Percentiles rank a stretch among this genome's conserved stretches.
Conservation (phyloP, 768 basidiomycete species). For the Podaxis sp. region DNA sequence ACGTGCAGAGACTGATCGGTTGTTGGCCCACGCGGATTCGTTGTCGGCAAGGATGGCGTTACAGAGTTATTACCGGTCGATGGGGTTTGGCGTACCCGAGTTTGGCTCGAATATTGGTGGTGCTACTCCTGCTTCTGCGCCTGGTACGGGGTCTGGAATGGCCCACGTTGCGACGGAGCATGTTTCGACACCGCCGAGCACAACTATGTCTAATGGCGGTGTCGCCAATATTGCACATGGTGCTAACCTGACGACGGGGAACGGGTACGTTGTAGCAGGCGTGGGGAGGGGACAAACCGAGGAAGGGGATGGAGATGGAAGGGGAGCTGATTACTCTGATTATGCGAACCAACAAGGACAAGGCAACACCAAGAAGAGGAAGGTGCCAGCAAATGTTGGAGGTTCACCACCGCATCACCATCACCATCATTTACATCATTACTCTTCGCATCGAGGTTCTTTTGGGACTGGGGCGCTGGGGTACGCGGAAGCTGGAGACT, state of each 20-base stretch:
- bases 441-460: constrained; percentile 21
- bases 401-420: constrained; percentile 34
- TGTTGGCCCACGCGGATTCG: constrained; percentile 51
- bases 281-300: constrained; percentile 36
- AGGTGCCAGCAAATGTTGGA: constrained; percentile 72
- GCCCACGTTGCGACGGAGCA: neutral
- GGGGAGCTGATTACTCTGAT: constrained; percentile 62
- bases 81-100: constrained; percentile 4
- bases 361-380: constrained; percentile 86
- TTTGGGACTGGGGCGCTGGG: constrained; percentile 32
- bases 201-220: too few relatives aligned
- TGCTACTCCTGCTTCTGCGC: neutral
- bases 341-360: constrained; percentile 75
- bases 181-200: neutral
- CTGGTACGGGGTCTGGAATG: neutral
- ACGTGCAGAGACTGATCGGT: constrained; percentile 10
- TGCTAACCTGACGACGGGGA: neutral
- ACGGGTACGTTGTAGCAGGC: constrained; percentile 3
- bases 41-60: constrained; percentile 60
- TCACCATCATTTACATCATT: constrained; percentile 11
- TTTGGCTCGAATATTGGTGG: neutral
- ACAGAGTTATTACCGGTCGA: constrained; percentile 53
- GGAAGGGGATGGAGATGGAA: constrained; percentile 54
- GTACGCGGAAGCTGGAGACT: constrained; percentile 16
- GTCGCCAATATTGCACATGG: neutral